These are phyloP conservation scores for Penicillium riverlandense DNA, from an alignment of 495 filamentous ascomycete genomes.

Conservation along the genomic window DNA sequence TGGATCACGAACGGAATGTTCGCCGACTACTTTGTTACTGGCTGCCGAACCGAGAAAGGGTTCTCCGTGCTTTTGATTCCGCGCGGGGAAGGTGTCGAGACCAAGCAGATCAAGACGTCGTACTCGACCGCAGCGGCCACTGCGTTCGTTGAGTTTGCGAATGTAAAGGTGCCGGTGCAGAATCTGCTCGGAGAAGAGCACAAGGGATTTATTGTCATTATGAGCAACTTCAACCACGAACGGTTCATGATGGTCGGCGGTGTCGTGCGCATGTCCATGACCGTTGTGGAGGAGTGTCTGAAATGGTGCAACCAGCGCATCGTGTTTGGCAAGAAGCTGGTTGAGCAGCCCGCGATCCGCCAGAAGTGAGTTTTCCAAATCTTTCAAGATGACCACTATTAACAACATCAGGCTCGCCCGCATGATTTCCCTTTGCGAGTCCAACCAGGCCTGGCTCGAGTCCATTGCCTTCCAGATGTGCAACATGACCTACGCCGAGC, in stretches of 20 bases:
- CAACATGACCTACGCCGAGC: conserved; percentile 73
- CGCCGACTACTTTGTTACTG: conserved; percentile 76
- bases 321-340: conserved; percentile 76
- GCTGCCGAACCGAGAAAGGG: conserved; percentile 75
- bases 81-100: conserved; percentile 62
- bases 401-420: conserved; percentile 52
- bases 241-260: conserved; percentile 63
- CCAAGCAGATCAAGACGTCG: conserved; percentile 75
- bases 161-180: conserved; percentile 75
- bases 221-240: conserved; percentile 82
- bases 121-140: conserved; percentile 78
- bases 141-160: conserved; percentile 75
- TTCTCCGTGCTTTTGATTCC: conserved; percentile 72
- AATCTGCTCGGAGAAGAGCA: conserved; percentile 78
- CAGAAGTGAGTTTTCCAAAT: conserved; percentile 50
- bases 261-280: conserved; percentile 56
- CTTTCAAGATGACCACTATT: neutral
- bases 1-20: conserved; percentile 92
- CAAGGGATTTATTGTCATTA: conserved; percentile 85
- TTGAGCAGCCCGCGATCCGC: conserved; percentile 80
- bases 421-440: conserved; percentile 77
- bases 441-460: conserved; percentile 83
- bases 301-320: conserved; percentile 87
- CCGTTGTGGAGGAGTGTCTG: conserved; percentile 75
- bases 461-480: conserved; percentile 82